Base-by-base conservation (phyloP, 306 rosid genomes). In the Albizia julibrissin region DNA sequence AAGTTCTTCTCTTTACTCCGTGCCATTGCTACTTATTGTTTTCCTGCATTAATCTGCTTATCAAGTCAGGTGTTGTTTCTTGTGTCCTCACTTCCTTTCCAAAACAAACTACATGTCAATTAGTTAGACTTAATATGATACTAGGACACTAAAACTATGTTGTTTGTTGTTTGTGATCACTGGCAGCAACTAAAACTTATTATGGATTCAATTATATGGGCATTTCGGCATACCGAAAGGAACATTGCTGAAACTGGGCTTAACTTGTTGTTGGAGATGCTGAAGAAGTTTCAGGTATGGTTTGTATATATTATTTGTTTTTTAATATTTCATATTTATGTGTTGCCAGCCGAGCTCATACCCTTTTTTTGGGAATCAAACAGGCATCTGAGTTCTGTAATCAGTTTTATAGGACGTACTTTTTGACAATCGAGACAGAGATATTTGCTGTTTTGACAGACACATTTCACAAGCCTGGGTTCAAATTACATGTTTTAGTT, bases 121-220 rank as follows among this genome's bases (percentile, higher is more conserved):
- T 33, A 50, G 18, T 79, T 62, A 29, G 22, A 46, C 34, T 59
- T 34, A 10, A 42, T 67, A 33, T 52, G 52, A 44, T 77, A 33
- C 62, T 27, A 19, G 8, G 56, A 37, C 31, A 62, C 27, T 67
- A 64, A 69, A n/a, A 37, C 78, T 82, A 84, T 80, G 44, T 75
- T 80, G 44, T 78, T 46, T 80, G 44, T 75, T 77, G 44, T 78
- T 46, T 78, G 43, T 81, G 52, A 58, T 75, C 31, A 69, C 6
- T 76, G 13, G 81, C 97, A 96, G 99, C 99, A 96, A 90, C 87
- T 96, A 59, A 96, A 96, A 87, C 99, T 96, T 83, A 95, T 96
- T 62, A 91, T 96, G 97, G 99, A 96, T 88, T 96, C 99, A 78
- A 93, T 96, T 79, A 91, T 91, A 80, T 92, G 99, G 99, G 99